Base-by-base conservation (phyloP, 768 basidiomycete genomes). In the Trametes cubensis region DNA sequence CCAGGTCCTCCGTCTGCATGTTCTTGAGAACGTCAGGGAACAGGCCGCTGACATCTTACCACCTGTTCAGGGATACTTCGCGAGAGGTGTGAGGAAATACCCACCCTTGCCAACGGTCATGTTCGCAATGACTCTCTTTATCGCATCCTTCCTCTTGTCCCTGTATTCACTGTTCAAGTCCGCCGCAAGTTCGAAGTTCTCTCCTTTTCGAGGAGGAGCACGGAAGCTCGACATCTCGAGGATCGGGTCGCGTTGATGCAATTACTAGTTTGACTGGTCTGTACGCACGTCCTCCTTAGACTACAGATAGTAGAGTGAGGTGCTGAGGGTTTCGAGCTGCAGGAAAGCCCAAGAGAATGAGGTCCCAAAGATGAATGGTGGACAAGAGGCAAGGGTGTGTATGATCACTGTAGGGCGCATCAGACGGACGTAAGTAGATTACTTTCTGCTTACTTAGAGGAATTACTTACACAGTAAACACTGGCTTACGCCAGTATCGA, bases 1-100 rank as follows among this genome's bases (percentile, higher is more conserved):
- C 97, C 56, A 99, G 85, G 74, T 98, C 96, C 54, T 99, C 96
- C 25, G 97, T 98, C 78, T 98, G 96, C 95, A 95, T 97, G 77
- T 98, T 98, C 83, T 97, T 97, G 71, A 99, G 87, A 30, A 98
- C 96, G 76, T 98, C 94, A 8, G 96, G 95, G 73, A 98, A 98
- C 67, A 98, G 85, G 21, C 95, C 95, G 70, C 89, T 90, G 77
- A 94, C 91, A 76, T 94, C 90, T 91, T 44, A 55, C 65, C 45
- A 55, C 28, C 60, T 58, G 28, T 15, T 56, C 42, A 38, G 55
- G n/a, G 7, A 14, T 49, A 18, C 40, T 3, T 17, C 26, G n/a
- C 21, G 26, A 8, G 5, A 11, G 23, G 4, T 42, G 10, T 23
- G 2, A 38, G 17, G 8, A 23, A 23, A 6, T 23, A 46, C 79